Percentiles rank a stretch among this genome's conserved stretches.
Evolutionary conservation across 139 green algal species (phyloP).

Genomic region (Ettlia oleoabundans): DNA sequence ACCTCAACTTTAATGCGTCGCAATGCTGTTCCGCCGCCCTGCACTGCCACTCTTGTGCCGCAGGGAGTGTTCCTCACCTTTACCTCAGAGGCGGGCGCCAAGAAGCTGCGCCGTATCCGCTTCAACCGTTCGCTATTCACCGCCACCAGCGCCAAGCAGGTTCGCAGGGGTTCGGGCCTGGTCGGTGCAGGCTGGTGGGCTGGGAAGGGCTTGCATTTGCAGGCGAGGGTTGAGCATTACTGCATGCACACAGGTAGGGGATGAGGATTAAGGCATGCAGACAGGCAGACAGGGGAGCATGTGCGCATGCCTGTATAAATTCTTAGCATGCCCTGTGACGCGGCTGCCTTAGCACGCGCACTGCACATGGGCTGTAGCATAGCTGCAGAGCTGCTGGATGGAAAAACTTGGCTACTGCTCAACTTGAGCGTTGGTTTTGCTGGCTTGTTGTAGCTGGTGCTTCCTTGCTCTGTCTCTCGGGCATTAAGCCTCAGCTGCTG

Average conservation of each 20-base stretch:
- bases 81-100: neutral
- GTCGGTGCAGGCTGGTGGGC: neutral
- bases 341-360: too few relatives aligned
- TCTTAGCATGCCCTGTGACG: too few relatives aligned
- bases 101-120: slow-evolving; percentile 49
- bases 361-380: too few relatives aligned
- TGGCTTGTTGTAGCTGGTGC: too few relatives aligned
- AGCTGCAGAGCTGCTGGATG: too few relatives aligned
- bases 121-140: slow-evolving; percentile 50
- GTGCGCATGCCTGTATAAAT: too few relatives aligned
- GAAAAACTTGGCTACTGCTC: too few relatives aligned
- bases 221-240: neutral
- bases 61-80: slow-evolving; percentile 55
- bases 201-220: neutral
- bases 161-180: neutral
- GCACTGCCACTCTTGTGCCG: neutral
- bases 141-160: slow-evolving; percentile 36
- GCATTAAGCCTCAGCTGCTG: too few relatives aligned
- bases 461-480: too few relatives aligned
- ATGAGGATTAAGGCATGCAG: too few relatives aligned
- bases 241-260: neutral
- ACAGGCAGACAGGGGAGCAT: too few relatives aligned
- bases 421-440: too few relatives aligned
- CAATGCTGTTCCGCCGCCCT: neutral
- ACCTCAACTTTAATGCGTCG: neutral